Conservation (phyloP, 768 basidiomycete species). For the Tubosaeta sp. region DNA sequence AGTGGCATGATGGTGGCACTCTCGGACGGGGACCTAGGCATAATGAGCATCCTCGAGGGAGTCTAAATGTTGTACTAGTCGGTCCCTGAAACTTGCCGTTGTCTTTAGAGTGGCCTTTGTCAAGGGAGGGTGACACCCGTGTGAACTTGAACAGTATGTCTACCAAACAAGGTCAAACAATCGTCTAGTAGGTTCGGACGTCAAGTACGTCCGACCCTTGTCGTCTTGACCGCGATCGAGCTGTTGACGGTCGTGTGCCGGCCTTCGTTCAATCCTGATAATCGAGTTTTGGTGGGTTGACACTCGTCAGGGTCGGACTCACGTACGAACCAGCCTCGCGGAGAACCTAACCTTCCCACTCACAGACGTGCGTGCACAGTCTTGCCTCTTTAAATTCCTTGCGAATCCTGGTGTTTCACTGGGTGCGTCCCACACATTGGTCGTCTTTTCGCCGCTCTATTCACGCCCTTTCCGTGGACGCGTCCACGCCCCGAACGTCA, state of each 20-base stretch:
- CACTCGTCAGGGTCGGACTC: conserved; percentile 2
- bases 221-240: not conserved
- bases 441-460: conserved; percentile 14
- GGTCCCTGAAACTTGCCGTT: too few relatives aligned
- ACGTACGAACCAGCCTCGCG: conserved; percentile 10
- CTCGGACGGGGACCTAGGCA: not conserved
- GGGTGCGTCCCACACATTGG: conserved; percentile 5
- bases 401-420: conserved; percentile 15
- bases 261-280: not conserved
- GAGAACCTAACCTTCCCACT: conserved; percentile 12
- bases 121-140: too few relatives aligned
- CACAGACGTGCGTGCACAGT: conserved; percentile 1
- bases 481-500: conserved; percentile 14
- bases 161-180: not conserved
- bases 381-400: conserved; percentile 1
- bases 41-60: not conserved
- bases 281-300: not conserved
- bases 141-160: not conserved
- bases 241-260: not conserved
- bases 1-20: not conserved
- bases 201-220: not conserved
- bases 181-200: not conserved
- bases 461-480: conserved; percentile 6
- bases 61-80: too few relatives aligned
- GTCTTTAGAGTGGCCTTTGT: too few relatives aligned